Conservation (phyloP, 2,329 filamentous ascomycete species). For the Colletotrichum gloeosporioides region DNA sequence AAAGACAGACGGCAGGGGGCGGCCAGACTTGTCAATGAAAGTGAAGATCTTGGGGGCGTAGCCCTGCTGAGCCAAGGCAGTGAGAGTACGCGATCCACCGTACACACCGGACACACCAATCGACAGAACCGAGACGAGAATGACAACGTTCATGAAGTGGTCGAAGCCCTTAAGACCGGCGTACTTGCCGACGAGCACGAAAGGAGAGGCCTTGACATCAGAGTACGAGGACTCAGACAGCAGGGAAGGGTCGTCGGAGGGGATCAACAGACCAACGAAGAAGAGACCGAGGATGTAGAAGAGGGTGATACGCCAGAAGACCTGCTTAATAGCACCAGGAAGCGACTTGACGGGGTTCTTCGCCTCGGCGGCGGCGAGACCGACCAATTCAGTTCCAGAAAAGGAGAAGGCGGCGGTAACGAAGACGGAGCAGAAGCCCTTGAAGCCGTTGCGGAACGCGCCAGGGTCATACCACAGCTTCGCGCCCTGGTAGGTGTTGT, state of each 20-base stretch:
- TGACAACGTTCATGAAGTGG: slow-evolving; percentile 59
- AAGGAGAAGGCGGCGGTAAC: slow-evolving; percentile 75
- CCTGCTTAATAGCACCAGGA: slow-evolving; percentile 82
- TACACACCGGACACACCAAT: slow-evolving; percentile 61
- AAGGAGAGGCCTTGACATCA: slow-evolving; percentile 30
- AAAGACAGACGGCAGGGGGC: slow-evolving; percentile 51
- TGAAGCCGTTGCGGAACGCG: slow-evolving; percentile 72
- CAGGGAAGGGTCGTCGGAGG: slow-evolving; percentile 48
- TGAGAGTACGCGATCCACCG: slow-evolving; percentile 60
- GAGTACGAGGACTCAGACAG: slow-evolving; percentile 47
- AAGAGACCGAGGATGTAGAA: slow-evolving; percentile 56
- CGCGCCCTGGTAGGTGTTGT: slow-evolving; percentile 47
- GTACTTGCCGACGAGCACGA: slow-evolving; percentile 35
- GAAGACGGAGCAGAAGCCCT: slow-evolving; percentile 72
- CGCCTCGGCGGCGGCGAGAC: slow-evolving; percentile 73
- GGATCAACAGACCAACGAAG: slow-evolving; percentile 51
- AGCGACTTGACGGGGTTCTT: slow-evolving; percentile 72
- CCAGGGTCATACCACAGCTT: slow-evolving; percentile 48
- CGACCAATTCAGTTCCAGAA: slow-evolving; percentile 71
- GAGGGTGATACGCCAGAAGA: slow-evolving; percentile 57
- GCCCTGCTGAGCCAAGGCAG: slow-evolving; percentile 59
- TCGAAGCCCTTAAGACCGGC: slow-evolving; percentile 53
- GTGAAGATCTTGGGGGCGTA: slow-evolving; percentile 59
- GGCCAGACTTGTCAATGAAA: slow-evolving; percentile 59
- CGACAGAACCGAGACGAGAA: slow-evolving; percentile 58